Base-by-base conservation (phyloP, 2,329 filamentous ascomycete genomes). In the Biscogniauxia sp. region DNA sequence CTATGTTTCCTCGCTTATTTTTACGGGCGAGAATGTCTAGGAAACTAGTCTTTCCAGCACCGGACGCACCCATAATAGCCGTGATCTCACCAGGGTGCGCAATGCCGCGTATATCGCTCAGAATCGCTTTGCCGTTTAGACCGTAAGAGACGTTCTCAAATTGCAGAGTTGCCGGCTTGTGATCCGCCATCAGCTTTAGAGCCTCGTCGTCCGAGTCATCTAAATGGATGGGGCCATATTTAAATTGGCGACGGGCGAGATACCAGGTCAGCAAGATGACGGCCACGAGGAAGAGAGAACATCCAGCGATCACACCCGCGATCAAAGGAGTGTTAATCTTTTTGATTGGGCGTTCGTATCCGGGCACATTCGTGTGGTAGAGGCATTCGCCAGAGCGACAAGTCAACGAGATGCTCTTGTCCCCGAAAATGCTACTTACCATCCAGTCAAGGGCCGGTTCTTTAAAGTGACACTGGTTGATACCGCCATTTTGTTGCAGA, bases 41-140 rank as follows among this genome's bases (percentile, higher is more conserved):
- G 75, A 99, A 98, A 0, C 93, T 97, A 0, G 95, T 99, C 78
- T 99, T 99, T 61, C 95, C 95, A 51, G 95, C 96, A 28, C 95
- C 95, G 0, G 95, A 99, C 7, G 95, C 94, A 59, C 95, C 95
- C 94, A 99, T 99, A 70, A 99, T 96, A 8, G 95, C 95, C 66
- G 94, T 92, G 7, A 98, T 86, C 74, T 99, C 93, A n/a, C 96
- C 96, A 2, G 94, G 93, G 67, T 90, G 90, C n/a, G 94, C 93
- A 51, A 92, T 88, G 53, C 95, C 95, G 66, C 89, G 88, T 37
- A 99, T 89, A 15, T 85, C 86, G 17, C 84, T 83, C 2, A 99
- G 81, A 53, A 99, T 97, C 56, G 90, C 84, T 76, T 92, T 97
- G 49, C 92, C 92, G 66, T 96, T 96, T 45, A 99, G 82, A 20